A percentile compares a stretch with the other conserved stretches of the same genome.
These are phyloP conservation scores for Candida xiaguanensis DNA, from an alignment of 805 yeast genomes.

Conservation along the genomic window DNA sequence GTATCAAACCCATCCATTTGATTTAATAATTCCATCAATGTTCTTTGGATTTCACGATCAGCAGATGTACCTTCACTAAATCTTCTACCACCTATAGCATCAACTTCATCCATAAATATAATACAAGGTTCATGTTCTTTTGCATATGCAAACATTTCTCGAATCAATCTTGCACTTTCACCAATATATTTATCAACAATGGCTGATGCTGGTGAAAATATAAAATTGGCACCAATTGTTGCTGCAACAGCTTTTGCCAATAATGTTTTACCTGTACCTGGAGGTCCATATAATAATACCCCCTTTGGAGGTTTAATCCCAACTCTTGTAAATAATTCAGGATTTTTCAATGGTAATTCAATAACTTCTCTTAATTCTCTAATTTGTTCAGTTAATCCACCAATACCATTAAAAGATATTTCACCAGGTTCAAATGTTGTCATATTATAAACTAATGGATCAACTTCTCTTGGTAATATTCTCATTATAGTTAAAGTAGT, in stretches of 20 bases:
- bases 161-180: constrained; percentile 91
- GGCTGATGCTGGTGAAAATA: constrained; percentile 97
- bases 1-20: constrained; percentile 99
- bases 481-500: constrained; percentile 98
- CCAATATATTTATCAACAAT: constrained; percentile 98
- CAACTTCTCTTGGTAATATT: constrained; percentile 94
- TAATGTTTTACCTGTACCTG: constrained; percentile 96
- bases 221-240: constrained; percentile 95
- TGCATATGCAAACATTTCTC: constrained; percentile 98
- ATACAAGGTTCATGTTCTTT: constrained; percentile 98
- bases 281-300: constrained; percentile 94
- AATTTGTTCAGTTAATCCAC: constrained; percentile 94
- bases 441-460: constrained; percentile 97
- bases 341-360: constrained; percentile 94
- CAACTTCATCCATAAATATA: constrained; percentile 97
- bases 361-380: constrained; percentile 96
- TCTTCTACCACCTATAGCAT: constrained; percentile 98
- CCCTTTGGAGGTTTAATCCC: constrained; percentile 99
- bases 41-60: constrained; percentile 97
- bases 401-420: constrained; percentile 88
- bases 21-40: constrained; percentile 92
- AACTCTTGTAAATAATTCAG: constrained; percentile 90
- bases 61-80: constrained; percentile 98
- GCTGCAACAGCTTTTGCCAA: constrained; percentile 98
- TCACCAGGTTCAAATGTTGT: constrained; percentile 98